Evolutionary conservation across 2,329 filamentous ascomycete species (phyloP).

Genomic region (Akanthomyces muscarius): DNA sequence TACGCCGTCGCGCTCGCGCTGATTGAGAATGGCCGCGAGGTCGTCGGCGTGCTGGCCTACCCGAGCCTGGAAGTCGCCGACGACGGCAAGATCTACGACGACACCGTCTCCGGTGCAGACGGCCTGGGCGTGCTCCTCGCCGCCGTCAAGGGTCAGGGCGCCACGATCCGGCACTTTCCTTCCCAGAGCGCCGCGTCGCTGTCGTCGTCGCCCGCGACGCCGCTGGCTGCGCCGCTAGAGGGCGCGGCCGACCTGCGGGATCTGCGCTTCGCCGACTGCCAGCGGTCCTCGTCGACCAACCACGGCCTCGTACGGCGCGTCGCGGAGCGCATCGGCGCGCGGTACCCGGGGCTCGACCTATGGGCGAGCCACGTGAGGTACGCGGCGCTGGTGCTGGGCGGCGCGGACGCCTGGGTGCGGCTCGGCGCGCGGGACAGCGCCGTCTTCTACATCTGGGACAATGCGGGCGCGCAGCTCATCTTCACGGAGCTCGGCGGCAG

Average conservation of each 20-base stretch:
- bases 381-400: conserved; percentile 34
- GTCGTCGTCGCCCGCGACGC: conserved; percentile 20
- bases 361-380: conserved; percentile 40
- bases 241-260: conserved; percentile 20
- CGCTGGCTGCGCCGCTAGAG: conserved; percentile 22
- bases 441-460: conserved; percentile 44
- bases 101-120: conserved; percentile 28
- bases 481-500: conserved; percentile 52
- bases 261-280: conserved; percentile 34
- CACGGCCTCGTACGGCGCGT: conserved; percentile 31
- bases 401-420: conserved; percentile 33
- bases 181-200: conserved; percentile 17
- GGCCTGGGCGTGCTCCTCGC: conserved; percentile 36
- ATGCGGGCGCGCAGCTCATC: conserved; percentile 55
- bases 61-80: conserved; percentile 48
- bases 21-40: conserved; percentile 53
- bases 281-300: conserved; percentile 28
- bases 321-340: conserved; percentile 28
- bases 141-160: conserved; percentile 31
- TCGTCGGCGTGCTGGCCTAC: conserved; percentile 57
- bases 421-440: conserved; percentile 24
- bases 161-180: conserved; percentile 27
- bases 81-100: conserved; percentile 34
- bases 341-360: conserved; percentile 35
- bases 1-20: conserved; percentile 59